Evolutionary conservation across 192 early-diverging fungal genomes (phyloP), one percentile per base, ranked within the genome.

Genomic region (Cetraspora pellucida): DNA sequence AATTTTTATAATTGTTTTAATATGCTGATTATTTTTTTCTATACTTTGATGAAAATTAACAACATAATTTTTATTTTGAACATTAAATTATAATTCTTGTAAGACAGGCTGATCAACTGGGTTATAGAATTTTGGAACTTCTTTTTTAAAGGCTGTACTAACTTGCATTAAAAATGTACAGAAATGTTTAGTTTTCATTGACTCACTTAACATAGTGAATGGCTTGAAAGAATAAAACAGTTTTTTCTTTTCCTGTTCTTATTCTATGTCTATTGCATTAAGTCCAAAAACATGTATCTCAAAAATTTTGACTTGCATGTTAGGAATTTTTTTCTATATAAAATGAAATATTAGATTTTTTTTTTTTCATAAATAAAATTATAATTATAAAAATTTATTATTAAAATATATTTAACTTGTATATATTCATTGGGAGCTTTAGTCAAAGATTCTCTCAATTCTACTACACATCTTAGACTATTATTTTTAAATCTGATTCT

Each of bases 261-360:
- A 1, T 27, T 60, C 25, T 28, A 60, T 23, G 23, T 60, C 27
- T 60, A 13, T 60, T 23, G 58, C 27, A 60, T 60, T 60, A 27
- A 60, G 25, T 23, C 49, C 49, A 52, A 52, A 52, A 1, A 52
- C 49, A 52, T 52, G 49, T 5, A 52, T 9, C 49, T 9, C 49
- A 52, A 9, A 52, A 52, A 52, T 2, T 52, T 16, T 16, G 10
- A 9, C 17, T 16, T 52, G 49, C 17, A 9, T 52, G 10, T 52
- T 52, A 27, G 58, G 58, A 60, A 28, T 60, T 60, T 27, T 60
- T 27, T 27, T 60, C 58, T 60, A 60, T 60, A 25, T 60, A 60
- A 60, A 60, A n/a, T 25, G 2, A 27, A 60, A 60, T 60, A 27
- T 27, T 60, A 60, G 25, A 31, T 2, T 58, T 30, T 25, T 27